Evolutionary conservation across 2,329 filamentous ascomycete genomes (phyloP).

Genomic region (Chrysoporthe puriensis): DNA sequence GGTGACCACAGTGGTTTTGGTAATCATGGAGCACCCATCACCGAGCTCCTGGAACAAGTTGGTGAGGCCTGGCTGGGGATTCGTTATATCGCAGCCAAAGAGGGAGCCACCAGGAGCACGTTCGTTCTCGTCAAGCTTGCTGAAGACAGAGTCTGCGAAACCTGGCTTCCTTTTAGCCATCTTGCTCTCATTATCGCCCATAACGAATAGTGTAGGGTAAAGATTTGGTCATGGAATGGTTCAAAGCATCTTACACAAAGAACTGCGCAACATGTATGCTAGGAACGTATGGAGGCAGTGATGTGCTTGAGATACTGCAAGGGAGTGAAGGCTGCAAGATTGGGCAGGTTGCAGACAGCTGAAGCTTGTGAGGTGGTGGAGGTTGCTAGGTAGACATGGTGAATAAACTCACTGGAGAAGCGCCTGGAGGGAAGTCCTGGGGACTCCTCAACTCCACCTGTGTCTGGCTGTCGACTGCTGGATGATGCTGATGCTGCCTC

Average conservation of each 20-base stretch:
- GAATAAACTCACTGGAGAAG: conserved; percentile 12
- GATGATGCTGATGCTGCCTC: conserved; percentile 8
- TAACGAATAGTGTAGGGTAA: neutral
- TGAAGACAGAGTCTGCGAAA: conserved; percentile 47
- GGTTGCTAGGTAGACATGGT: neutral
- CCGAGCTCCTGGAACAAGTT: conserved; percentile 45
- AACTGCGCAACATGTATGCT: no score
- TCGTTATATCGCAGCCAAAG: conserved; percentile 27
- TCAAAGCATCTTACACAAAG: no score
- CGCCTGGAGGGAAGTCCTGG: conserved; percentile 1
- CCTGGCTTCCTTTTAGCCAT: conserved; percentile 17
- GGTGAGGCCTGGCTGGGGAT: conserved; percentile 30
- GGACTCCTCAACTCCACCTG: neutral
- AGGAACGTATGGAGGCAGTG: no score
- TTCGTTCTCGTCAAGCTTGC: conserved; percentile 48
- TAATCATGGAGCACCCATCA: conserved; percentile 46
- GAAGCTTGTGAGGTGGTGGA: neutral
- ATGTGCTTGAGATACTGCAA: no score
- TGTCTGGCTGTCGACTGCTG: conserved; percentile 27
- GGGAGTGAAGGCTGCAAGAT: no score
- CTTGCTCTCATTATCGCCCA: neutral
- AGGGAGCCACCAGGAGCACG: conserved; percentile 30
- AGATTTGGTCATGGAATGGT: neutral
- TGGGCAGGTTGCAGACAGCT: no score
- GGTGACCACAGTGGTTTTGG: conserved; percentile 44